Conservation (phyloP, 257 asterid genomes). For the Ocimum tenuiflorum region DNA sequence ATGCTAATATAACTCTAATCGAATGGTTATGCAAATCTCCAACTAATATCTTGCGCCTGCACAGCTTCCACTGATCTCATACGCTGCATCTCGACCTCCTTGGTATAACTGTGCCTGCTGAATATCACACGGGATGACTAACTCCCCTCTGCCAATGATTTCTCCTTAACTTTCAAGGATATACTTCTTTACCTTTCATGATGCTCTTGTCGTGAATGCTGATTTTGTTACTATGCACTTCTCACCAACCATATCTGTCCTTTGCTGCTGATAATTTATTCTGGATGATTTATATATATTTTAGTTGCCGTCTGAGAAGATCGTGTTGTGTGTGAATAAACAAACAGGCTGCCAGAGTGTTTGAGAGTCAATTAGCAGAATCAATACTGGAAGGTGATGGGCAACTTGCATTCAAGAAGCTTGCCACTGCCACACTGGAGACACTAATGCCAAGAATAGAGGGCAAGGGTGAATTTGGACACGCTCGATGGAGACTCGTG, state of each 20-base stretch:
- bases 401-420: constrained; percentile 98
- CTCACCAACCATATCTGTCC: neutral
- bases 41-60: too few relatives aligned
- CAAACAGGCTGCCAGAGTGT: constrained; percentile 92
- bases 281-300: neutral
- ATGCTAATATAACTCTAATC: too few relatives aligned
- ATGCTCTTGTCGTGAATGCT: neutral
- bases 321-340: constrained; percentile 13
- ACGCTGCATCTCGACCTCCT: too few relatives aligned
- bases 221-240: constrained; percentile 1
- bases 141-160: too few relatives aligned
- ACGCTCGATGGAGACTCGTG: constrained; percentile 98
- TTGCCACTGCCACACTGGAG: constrained; percentile 94
- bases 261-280: neutral
- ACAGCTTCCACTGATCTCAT: too few relatives aligned
- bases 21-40: too few relatives aligned
- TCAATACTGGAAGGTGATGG: constrained; percentile 97
- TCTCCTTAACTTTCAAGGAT: too few relatives aligned
- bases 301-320: neutral
- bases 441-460: constrained; percentile 95
- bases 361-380: constrained; percentile 96
- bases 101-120: too few relatives aligned
- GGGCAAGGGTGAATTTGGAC: constrained; percentile 98
- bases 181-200: too few relatives aligned
- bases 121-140: too few relatives aligned